These are phyloP conservation scores for Neonectria ditissima DNA, from an alignment of 2,329 filamentous ascomycete species.

Conservation along the genomic window DNA sequence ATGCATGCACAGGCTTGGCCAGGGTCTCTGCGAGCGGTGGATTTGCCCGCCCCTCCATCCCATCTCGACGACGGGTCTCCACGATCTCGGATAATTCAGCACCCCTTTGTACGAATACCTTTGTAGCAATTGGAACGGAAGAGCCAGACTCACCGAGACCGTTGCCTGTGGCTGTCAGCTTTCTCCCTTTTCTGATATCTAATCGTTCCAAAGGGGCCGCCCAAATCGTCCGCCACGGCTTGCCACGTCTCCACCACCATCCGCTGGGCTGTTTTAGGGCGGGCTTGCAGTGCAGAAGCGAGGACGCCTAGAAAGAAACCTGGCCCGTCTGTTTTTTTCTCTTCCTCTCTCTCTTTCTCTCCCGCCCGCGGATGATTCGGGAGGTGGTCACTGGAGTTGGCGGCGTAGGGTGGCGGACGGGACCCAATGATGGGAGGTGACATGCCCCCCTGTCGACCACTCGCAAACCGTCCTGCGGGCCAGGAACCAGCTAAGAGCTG, in stretches of 20 bases:
- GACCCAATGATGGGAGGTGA: neutral
- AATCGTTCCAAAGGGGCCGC: neutral
- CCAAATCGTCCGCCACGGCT: neutral
- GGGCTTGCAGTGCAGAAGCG: neutral
- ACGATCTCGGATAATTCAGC: neutral
- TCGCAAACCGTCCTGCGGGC: neutral
- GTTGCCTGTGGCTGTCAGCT: slow-evolving; percentile 2
- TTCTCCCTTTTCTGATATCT: neutral
- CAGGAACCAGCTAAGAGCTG: neutral
- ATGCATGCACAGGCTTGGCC: neutral
- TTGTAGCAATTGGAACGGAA: neutral
- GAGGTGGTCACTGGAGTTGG: neutral
- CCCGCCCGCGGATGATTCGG: slow-evolving; percentile 8
- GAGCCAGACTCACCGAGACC: neutral
- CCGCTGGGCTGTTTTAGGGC: neutral
- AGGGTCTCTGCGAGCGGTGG: slow-evolving; percentile 11
- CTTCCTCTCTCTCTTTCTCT: no score
- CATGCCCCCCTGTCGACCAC: neutral
- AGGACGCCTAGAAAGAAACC: neutral
- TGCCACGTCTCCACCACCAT: neutral
- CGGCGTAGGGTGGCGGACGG: neutral
- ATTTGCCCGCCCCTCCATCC: neutral
- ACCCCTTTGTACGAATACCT: neutral
- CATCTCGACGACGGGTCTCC: neutral
- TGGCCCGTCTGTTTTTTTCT: neutral